Evolutionary conservation across 306 rosid species (phyloP), one percentile per base, ranked within the genome.

Genomic region (Spatholobus suberectus): DNA sequence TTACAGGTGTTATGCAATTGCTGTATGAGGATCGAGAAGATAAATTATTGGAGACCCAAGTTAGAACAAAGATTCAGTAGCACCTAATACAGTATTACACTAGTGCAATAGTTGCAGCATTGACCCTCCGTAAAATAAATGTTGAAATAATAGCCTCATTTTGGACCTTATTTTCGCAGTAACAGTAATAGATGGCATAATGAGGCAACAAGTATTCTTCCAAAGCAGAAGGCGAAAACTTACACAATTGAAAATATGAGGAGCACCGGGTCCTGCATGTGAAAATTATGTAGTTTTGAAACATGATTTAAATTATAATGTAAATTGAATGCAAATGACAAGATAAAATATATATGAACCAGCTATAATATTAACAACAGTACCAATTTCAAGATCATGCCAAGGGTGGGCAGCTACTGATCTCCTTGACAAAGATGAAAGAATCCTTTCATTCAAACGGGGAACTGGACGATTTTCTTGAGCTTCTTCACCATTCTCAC

Each of bases 371-470:
- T 18, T 0, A 29, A 21, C 54, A 29, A 72, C 9, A n/a, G 52
- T 90, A 95, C 99, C 98, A 69, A 94, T 94, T 86, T 96, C 99
- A 67, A 94, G 98, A 89, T 94, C 99, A 85, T 96, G 99, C 99
- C 99, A 96, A 67, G 98, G 97, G 83, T 94, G 97, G 4, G 98
- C 98, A 86, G 95, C 99, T 35, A 94, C 94, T 6, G 98, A 92
- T 94, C 94, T 93, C 82, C 91, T 91, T 40, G 99, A 94, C 81
- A 94, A 20, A 77, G 97, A 91, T 26, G 98, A 96, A 79, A 96
- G 99, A 89, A 96, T 96, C 86, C 98, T 91, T 83, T 96, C 97
- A 46, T 96, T 96, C 89, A 96, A 84, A 35, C 88, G 90, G 0
- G 97, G 99, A 44, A 24, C 78, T 49, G 65, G 63, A 43, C 90